Percentiles rank a stretch among this genome's conserved stretches.
Conservation (phyloP, 805 yeast genomes). For the Dipodascus geniculatus region DNA sequence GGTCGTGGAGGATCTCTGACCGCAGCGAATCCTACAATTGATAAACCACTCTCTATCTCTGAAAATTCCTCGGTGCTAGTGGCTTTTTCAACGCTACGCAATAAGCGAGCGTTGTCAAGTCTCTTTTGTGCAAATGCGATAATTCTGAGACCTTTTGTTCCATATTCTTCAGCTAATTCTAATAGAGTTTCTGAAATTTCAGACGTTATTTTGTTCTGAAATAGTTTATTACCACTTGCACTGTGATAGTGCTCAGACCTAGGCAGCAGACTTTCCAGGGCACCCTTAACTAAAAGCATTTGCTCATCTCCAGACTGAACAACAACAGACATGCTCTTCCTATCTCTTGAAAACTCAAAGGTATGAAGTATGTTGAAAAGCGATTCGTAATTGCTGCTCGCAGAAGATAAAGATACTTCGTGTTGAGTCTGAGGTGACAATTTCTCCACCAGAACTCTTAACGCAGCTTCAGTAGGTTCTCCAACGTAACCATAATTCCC, state of each 20-base stretch:
- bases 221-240: conserved; percentile 21
- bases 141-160: conserved; percentile 34
- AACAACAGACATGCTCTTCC: conserved; percentile 43
- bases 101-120: conserved; percentile 3
- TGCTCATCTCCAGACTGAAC: conserved; percentile 20
- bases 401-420: conserved; percentile 6
- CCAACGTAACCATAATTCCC: conserved; percentile 30
- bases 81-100: conserved; percentile 10
- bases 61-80: conserved; percentile 6
- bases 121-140: conserved; percentile 34
- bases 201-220: conserved; percentile 12
- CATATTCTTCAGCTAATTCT: conserved; percentile 29
- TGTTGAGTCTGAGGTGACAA: conserved; percentile 19
- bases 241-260: conserved; percentile 32
- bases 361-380: conserved; percentile 22
- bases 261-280: conserved; percentile 38
- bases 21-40: conserved; percentile 35
- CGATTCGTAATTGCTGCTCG: conserved; percentile 10
- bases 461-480: conserved; percentile 45
- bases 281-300: conserved; percentile 38
- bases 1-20: conserved; percentile 39
- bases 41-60: conserved; percentile 31
- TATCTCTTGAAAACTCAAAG: conserved; percentile 37
- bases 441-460: conserved; percentile 33
- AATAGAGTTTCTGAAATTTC: conserved; percentile 26